Base-by-base conservation (phyloP, 2,329 filamentous ascomycete species). In the Huntiella abstrusa region DNA sequence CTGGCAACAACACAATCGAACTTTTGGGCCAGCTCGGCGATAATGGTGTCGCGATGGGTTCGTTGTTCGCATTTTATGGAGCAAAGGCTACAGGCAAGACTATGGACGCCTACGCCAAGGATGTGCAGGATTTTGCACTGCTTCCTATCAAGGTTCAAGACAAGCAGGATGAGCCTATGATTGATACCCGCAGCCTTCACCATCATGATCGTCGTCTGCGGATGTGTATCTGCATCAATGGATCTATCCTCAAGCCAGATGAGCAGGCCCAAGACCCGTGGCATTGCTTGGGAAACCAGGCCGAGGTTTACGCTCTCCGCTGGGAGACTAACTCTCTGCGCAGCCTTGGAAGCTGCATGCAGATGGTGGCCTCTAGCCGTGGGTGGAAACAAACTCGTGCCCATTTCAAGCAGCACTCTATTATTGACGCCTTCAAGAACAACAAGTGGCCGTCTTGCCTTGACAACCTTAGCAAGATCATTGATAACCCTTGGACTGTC, bases 51-150 rank as follows among this genome's bases (percentile, higher is more conserved):
- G 67, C 86, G 37, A 80, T 94, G 28, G 88, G 87, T 12, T 76
- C 81, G 34, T 65, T 96, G 35, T 95, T 96, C 56, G 91, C 91
- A 6, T 83, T 91, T n/a, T 94, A 92, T 57, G 83, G 83, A 38
- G 77, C 80, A 1, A 75, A 79, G 33, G 87, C 93, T 69, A 83
- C 82, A 0, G 76, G 78, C 45, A 80, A 86, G 58, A 84, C 87
- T 69, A 82, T 95, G 69, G 84, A 94, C 52, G 70, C 79, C n/a
- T 93, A 92, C 58, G 73, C 81, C 8, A 77, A 77, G 53, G 85
- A 94, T 52, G 79, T 96, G 12, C 77, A 84, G 54, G 87, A 96
- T 56, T 93, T 95, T 60, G 84, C 76, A 0, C 83, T 96, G 55
- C 62, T 94, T 8, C 83, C 85, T 0, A 66, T 93, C 12, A 73